Base-by-base conservation (phyloP, 2,329 filamentous ascomycete species). In the Ascochyta viciae-villosae region DNA sequence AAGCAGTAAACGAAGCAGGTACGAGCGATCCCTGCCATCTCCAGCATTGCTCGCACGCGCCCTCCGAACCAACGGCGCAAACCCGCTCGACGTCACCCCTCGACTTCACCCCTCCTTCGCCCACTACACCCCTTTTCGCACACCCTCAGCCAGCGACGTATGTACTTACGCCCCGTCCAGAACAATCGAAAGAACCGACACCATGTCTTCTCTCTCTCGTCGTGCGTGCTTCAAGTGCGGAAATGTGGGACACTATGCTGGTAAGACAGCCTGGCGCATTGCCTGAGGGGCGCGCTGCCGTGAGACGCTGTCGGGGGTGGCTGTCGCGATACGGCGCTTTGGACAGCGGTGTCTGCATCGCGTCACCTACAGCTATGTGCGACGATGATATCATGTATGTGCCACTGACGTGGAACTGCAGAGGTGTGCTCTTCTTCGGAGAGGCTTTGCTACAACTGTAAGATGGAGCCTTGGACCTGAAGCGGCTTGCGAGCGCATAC, bases 381-480 rank as follows among this genome's bases (percentile, higher is more conserved):
- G 24, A 51, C 19, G 10, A 49, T 16, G 19, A 26, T 16, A 26
- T 48, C 34, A 23, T 16, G 53, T 43, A 33, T 48, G 54, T 33
- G 58, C 55, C 58, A 65, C 67, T 74, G 58, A 76, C 63, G 24
- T 47, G 6, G 33, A 54, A 34, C 13, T 49, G 47, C 75, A 85
- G 93, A 98, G 85, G 93, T 96, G 68, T 99, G 95, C 89, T 95
- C 94, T 61, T 97, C 94, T 58, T 90, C 93, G 58, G 94, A 99
- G 85, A 91, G 95, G 75, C 90, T 99, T 74, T 99, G 95, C 89
- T 99, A 99, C 83, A 99, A 99, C 85, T 99, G 95, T 93, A 83
- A 78, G 89, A 81, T 2, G 9, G 26, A 37, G 26, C 54, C 22
- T 41, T 27, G 34, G 43, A 52, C 55, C 39, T 26, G 22, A 33